Evolutionary conservation across 768 basidiomycete genomes (phyloP).

Genomic region (Cyclocybe cylindracea): DNA sequence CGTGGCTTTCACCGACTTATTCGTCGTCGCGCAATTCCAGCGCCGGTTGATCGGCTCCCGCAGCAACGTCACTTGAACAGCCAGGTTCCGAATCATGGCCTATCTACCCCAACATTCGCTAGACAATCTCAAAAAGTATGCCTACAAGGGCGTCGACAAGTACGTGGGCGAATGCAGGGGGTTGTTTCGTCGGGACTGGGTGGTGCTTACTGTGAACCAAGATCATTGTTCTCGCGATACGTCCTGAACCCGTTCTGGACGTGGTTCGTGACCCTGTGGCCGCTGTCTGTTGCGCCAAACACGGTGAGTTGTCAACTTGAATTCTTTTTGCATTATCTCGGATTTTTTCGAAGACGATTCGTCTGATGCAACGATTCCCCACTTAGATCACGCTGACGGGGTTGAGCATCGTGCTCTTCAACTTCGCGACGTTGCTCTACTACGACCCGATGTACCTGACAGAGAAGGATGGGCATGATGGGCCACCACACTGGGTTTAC

Average conservation of each 20-base stretch:
- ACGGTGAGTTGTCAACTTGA: conserved; percentile 53
- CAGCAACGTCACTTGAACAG: too few relatives aligned
- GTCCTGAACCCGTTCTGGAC: conserved; percentile 87
- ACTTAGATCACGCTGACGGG: conserved; percentile 87
- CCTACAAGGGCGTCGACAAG: conserved; percentile 85
- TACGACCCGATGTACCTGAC: conserved; percentile 81
- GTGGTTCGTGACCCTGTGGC: conserved; percentile 90
- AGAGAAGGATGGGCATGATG: conserved; percentile 59
- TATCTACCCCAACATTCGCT: conserved; percentile 71
- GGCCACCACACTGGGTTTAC: conserved; percentile 86
- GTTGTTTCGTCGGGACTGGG: not conserved
- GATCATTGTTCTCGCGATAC: conserved; percentile 76
- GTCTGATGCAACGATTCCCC: not conserved
- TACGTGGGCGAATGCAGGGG: conserved; percentile 27
- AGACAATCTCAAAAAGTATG: conserved; percentile 73
- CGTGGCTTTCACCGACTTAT: not conserved
- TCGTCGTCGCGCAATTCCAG: too few relatives aligned
- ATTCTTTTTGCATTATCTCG: too few relatives aligned
- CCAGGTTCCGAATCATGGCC: conserved; percentile 41
- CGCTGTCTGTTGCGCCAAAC: conserved; percentile 83
- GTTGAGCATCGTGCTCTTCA: conserved; percentile 75
- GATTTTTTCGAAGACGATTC: too few relatives aligned
- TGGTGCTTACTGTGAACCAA: conserved; percentile 26
- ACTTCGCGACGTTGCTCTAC: conserved; percentile 80
- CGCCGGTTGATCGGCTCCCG: too few relatives aligned